Evolutionary conservation across 768 basidiomycete genomes (phyloP).

Genomic region (Coprinopsis cinerea): DNA sequence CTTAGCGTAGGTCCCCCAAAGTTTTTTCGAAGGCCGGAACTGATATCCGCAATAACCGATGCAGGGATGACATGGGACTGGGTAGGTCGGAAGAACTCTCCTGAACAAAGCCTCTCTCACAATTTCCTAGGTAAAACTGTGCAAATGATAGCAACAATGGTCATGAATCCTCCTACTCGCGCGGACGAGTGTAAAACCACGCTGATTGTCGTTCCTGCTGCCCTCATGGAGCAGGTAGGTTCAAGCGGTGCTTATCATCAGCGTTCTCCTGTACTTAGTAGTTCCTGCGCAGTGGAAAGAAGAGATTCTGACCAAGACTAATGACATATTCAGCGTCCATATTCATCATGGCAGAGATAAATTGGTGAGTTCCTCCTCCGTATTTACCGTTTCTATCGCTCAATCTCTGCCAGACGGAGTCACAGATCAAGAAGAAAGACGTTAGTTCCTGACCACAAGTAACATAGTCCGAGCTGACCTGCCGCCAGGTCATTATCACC

Average conservation of each 20-base stretch:
- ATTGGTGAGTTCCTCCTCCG: too few species aligned
- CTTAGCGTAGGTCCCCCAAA: slow-evolving; percentile 38
- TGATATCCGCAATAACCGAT: slow-evolving; percentile 2
- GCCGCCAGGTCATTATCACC: slow-evolving; percentile 59
- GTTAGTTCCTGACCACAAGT: slow-evolving; percentile 24
- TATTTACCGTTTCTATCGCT: too few species aligned
- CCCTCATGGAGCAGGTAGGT: slow-evolving; percentile 61
- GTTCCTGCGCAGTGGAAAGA: slow-evolving; percentile 8
- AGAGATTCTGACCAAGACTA: slow-evolving; percentile 10
- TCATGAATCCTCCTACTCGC: slow-evolving; percentile 48
- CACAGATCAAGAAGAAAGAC: slow-evolving; percentile 47
- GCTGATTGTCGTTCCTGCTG: slow-evolving; percentile 72
- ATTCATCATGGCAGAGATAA: slow-evolving; percentile 73
- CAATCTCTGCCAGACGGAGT: slow-evolving; percentile 26
- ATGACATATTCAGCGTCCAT: slow-evolving; percentile 53
- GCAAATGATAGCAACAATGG: slow-evolving; percentile 78
- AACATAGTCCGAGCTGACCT: not conserved
- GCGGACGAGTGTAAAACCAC: slow-evolving; percentile 49
- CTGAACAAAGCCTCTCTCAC: slow-evolving; percentile 4
- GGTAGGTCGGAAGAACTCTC: slow-evolving; percentile 23
- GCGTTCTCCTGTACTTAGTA: not conserved
- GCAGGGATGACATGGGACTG: slow-evolving; percentile 67
- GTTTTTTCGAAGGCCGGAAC: not conserved
- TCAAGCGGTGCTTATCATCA: too few species aligned
- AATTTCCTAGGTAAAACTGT: slow-evolving; percentile 53